phyloP scores from a whole-genome alignment of 2,329 filamentous ascomycete genomes.

The Colletotrichum scovillei region DNA sequence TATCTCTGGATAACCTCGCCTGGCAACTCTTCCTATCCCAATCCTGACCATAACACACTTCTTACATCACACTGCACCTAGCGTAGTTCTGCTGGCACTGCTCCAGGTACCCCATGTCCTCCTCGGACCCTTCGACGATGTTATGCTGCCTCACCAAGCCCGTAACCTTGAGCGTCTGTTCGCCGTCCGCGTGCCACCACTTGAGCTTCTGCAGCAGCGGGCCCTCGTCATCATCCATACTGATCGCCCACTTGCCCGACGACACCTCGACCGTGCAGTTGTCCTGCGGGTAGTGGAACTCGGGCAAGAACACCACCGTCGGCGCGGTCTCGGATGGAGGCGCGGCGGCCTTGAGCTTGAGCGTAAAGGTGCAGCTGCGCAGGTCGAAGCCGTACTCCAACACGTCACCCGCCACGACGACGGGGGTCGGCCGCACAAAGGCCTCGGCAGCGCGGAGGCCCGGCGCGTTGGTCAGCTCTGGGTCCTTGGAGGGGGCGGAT shows the following conservation, averaged over 20 bases:
- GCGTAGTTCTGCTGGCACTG: constrained; percentile 66
- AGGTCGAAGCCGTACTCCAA: constrained; percentile 84
- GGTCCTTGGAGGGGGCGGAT: constrained; percentile 63
- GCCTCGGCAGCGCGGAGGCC: constrained; percentile 94
- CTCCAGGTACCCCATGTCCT: constrained; percentile 84
- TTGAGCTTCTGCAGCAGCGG: constrained; percentile 79
- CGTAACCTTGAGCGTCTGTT: constrained; percentile 81
- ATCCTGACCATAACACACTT: not conserved
- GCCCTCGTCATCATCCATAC: constrained; percentile 75
- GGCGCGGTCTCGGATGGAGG: constrained; percentile 70
- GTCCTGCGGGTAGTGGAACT: constrained; percentile 89
- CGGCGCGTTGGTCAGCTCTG: constrained; percentile 70
- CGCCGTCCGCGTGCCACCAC: constrained; percentile 94
- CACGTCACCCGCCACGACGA: constrained; percentile 78
- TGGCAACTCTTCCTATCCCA: not conserved
- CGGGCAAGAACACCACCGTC: constrained; percentile 87
- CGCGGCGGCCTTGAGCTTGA: constrained; percentile 71
- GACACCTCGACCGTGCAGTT: constrained; percentile 79
- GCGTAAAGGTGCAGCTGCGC: constrained; percentile 78
- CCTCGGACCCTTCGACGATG: constrained; percentile 66
- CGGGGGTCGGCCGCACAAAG: constrained; percentile 87
- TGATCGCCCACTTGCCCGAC: constrained; percentile 91
- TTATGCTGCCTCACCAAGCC: constrained; percentile 77
- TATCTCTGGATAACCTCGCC: not conserved
- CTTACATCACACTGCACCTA: constrained; percentile 66